Evolutionary conservation across 495 filamentous ascomycete genomes (phyloP).

Genomic region (Letharia lupina): DNA sequence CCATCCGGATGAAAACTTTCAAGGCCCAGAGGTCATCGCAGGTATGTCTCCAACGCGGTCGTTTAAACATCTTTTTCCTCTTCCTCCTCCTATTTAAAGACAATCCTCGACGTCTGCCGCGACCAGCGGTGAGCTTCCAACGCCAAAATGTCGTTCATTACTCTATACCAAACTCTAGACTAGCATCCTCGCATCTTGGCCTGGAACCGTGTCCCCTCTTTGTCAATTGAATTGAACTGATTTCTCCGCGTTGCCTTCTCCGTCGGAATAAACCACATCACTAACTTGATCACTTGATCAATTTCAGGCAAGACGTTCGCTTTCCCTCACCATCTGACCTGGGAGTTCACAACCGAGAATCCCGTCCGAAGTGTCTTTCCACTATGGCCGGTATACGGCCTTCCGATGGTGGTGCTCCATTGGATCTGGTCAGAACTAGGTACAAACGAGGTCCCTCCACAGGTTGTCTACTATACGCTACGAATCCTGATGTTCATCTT

Average conservation of each 20-base stretch:
- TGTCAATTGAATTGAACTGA: background rate
- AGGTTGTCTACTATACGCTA: conserved; percentile 79
- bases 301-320: conserved; percentile 72
- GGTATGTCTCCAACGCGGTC: conserved; percentile 52
- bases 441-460: conserved; percentile 41
- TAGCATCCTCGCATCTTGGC: background rate
- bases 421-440: conserved; percentile 70
- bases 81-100: background rate
- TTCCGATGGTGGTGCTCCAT: conserved; percentile 82
- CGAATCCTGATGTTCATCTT: conserved; percentile 82
- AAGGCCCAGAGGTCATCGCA: conserved; percentile 93
- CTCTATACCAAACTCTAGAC: background rate
- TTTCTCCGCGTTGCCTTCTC: background rate
- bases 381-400: conserved; percentile 85
- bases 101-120: background rate
- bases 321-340: conserved; percentile 77
- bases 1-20: conserved; percentile 97
- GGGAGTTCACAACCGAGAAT: conserved; percentile 82
- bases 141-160: conserved; percentile 1
- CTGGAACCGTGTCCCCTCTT: background rate
- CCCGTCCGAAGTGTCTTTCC: conserved; percentile 95
- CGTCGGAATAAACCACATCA: background rate
- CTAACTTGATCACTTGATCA: background rate
- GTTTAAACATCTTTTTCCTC: background rate
- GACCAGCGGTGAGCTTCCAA: conserved; percentile 11